Percentiles rank a stretch among this genome's conserved stretches.
Conservation (phyloP, 768 basidiomycete species). For the Boletus eberwhitei region DNA sequence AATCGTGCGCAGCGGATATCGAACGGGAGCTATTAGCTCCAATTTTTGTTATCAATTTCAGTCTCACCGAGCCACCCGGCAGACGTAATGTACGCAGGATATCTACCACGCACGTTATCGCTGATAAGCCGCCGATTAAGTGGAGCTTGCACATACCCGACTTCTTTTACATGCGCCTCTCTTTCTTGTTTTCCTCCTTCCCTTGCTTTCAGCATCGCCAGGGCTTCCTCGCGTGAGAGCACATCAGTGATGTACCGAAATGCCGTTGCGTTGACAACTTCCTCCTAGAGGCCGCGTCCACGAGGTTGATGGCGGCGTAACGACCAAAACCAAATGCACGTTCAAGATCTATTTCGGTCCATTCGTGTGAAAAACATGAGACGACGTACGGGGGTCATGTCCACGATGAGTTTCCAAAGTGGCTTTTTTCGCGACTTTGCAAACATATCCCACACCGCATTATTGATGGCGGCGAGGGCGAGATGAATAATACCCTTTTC, state of each 20-base stretch:
- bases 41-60: not conserved
- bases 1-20: not conserved
- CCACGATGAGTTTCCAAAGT: conserved; percentile 87
- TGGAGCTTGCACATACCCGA: conserved; percentile 44
- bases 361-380: conserved; percentile 7
- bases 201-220: conserved; percentile 71
- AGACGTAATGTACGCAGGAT: conserved; percentile 89
- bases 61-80: conserved; percentile 79
- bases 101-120: conserved; percentile 41
- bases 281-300: conserved; percentile 46
- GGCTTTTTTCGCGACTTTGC: conserved; percentile 77
- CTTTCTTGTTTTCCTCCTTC: conserved; percentile 73
- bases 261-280: conserved; percentile 68
- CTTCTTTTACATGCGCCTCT: conserved; percentile 65
- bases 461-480: conserved; percentile 82
- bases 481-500: conserved; percentile 93
- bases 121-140: not conserved
- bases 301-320: not conserved
- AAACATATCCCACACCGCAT: conserved; percentile 91
- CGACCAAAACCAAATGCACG: not conserved
- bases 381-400: conserved; percentile 68
- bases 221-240: conserved; percentile 85
- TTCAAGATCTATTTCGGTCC: not conserved
- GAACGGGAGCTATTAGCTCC: not conserved
- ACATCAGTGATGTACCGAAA: conserved; percentile 91